A percentile compares a stretch with the other conserved stretches of the same genome.
These are phyloP conservation scores for Prunus yedoensis DNA, from an alignment of 331 rosid genomes.

Conservation along the genomic window DNA sequence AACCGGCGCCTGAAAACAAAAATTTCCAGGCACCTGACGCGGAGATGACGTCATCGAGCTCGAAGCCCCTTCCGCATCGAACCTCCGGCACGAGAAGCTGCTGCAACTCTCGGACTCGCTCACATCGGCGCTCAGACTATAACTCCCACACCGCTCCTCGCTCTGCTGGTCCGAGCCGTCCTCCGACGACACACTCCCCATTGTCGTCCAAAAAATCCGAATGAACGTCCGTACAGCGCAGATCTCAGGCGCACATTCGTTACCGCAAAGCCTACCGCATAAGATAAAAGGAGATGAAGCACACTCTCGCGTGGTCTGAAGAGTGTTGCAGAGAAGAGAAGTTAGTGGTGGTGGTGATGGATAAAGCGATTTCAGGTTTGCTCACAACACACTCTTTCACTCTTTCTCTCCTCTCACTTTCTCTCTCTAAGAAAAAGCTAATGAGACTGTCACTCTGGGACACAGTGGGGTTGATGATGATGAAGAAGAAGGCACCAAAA, in stretches of 20 bases:
- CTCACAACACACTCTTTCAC: constrained; percentile 18
- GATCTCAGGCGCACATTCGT: constrained; percentile 40
- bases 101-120: constrained; percentile 92
- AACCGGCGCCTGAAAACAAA: constrained; percentile 51
- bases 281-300: not conserved
- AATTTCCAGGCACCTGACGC: constrained; percentile 35
- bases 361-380: constrained; percentile 8
- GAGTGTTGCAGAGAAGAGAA: not conserved
- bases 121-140: constrained; percentile 84
- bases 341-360: constrained; percentile 14
- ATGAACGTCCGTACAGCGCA: not conserved
- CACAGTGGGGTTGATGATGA: constrained; percentile 25
- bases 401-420: constrained; percentile 18
- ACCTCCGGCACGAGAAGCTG: constrained; percentile 76
- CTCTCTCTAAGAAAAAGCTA: not conserved
- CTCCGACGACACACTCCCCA: constrained; percentile 79
- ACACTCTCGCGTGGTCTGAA: constrained; percentile 4
- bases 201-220: constrained; percentile 18
- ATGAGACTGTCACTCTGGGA: not conserved
- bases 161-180: constrained; percentile 74
- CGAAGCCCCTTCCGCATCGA: constrained; percentile 73
- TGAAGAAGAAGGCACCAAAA: constrained; percentile 18
- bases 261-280: not conserved
- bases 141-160: constrained; percentile 82
- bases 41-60: constrained; percentile 75